Percentiles rank a stretch among this genome's conserved stretches.
These are phyloP conservation scores for Lentinus tigrinus DNA, from an alignment of 768 basidiomycete genomes.

Conservation along the genomic window DNA sequence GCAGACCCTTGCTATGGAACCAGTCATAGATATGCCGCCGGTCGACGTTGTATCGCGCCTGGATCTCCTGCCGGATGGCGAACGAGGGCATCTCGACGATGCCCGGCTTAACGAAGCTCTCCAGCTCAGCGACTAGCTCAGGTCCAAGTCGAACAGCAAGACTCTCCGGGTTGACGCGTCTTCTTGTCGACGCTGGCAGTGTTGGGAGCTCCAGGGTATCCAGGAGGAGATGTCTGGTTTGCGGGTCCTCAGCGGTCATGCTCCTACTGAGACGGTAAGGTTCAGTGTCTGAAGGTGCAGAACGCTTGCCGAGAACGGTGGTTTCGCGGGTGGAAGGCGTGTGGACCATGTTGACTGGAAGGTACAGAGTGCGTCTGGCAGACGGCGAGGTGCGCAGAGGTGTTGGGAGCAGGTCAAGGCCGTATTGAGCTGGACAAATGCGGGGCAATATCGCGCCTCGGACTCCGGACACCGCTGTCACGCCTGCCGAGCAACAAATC, in stretches of 20 bases:
- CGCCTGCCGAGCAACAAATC: background rate
- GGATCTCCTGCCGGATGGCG: conserved; percentile 64
- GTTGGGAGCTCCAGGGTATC: conserved; percentile 2
- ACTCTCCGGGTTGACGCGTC: conserved; percentile 65
- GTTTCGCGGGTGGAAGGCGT: conserved; percentile 3
- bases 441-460: background rate
- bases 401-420: background rate
- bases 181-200: conserved; percentile 23
- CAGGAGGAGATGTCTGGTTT: conserved; percentile 4
- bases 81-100: conserved; percentile 76
- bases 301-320: conserved; percentile 9
- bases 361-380: background rate
- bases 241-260: conserved; percentile 7
- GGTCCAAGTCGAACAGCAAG: conserved; percentile 66
- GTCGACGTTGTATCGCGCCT: conserved; percentile 68
- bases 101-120: conserved; percentile 67
- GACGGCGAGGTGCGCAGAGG: background rate
- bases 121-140: conserved; percentile 68
- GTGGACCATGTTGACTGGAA: conserved; percentile 5
- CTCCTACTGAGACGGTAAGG: conserved; percentile 13
- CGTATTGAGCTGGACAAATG: background rate
- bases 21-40: conserved; percentile 78
- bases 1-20: conserved; percentile 56
- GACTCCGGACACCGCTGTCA: background rate
- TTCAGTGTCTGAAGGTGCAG: conserved; percentile 2